These are phyloP conservation scores for Sporothrix protearum DNA, from an alignment of 2,329 filamentous ascomycete species.

Conservation along the genomic window DNA sequence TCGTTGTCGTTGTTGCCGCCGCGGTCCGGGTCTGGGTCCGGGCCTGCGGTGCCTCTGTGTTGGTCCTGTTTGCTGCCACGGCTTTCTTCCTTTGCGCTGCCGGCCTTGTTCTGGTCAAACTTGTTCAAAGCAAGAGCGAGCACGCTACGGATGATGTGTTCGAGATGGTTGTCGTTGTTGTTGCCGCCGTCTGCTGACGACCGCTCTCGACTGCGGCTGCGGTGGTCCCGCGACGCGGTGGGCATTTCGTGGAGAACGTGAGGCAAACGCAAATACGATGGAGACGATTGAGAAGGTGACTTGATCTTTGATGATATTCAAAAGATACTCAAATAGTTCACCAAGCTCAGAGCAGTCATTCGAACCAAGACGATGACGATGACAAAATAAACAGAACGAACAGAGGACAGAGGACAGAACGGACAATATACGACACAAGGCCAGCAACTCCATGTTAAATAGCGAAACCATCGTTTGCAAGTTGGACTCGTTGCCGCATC, in stretches of 20 bases:
- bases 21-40: background rate
- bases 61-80: background rate
- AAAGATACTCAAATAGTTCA: background rate
- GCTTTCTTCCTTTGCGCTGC: background rate
- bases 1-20: slow-evolving; percentile 16
- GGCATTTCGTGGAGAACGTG: background rate
- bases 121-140: background rate
- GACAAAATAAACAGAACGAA: background rate
- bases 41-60: too few species aligned
- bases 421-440: background rate
- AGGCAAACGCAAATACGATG: too few species aligned
- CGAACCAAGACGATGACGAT: too few species aligned
- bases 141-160: slow-evolving; percentile 11
- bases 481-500: background rate
- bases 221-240: background rate
- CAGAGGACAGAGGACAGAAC: too few species aligned
- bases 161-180: slow-evolving; percentile 8
- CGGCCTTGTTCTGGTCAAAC: background rate
- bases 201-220: background rate
- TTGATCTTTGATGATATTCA: background rate
- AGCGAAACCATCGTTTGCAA: background rate
- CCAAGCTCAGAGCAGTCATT: too few species aligned
- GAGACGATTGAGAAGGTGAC: too few species aligned
- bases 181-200: background rate
- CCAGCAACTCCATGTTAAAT: background rate